phyloP scores from a whole-genome alignment of 73 alveolate species.

The Blepharisma stoltei region DNA sequence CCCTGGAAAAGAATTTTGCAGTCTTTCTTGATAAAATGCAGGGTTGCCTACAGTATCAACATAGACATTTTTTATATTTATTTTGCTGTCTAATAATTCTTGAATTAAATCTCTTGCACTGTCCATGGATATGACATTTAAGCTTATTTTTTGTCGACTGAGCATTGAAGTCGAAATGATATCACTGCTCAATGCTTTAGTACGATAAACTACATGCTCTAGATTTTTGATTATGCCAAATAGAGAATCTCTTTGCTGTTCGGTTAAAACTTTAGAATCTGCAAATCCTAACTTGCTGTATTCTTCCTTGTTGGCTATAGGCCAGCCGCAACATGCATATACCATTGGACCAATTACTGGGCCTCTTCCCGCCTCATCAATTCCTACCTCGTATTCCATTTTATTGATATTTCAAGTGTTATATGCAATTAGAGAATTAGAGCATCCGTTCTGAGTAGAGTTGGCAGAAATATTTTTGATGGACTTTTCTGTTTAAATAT shows the following conservation, averaged over 20 bases:
- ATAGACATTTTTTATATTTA: slow-evolving; percentile 57
- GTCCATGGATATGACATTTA: slow-evolving; percentile 84
- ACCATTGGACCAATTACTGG: slow-evolving; percentile 98
- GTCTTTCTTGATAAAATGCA: slow-evolving; percentile 52
- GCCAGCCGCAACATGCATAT: slow-evolving; percentile 90
- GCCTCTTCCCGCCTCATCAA: slow-evolving; percentile 99
- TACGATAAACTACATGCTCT: slow-evolving; percentile 55
- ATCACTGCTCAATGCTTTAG: slow-evolving; percentile 61
- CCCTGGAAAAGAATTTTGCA: slow-evolving; percentile 38
- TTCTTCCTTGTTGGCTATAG: slow-evolving; percentile 44
- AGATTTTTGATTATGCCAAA: slow-evolving; percentile 54
- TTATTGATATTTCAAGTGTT: background rate
- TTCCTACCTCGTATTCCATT: slow-evolving; percentile 71
- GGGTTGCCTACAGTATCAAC: slow-evolving; percentile 98
- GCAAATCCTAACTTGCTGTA: slow-evolving; percentile 49
- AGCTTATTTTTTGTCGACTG: slow-evolving; percentile 57
- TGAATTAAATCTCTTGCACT: slow-evolving; percentile 82
- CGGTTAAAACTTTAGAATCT: slow-evolving; percentile 85
- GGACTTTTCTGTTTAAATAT: no score
- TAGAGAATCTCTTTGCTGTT: slow-evolving; percentile 71
- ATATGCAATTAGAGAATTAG: no score
- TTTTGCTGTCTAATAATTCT: slow-evolving; percentile 57
- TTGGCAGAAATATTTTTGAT: no score
- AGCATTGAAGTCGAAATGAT: slow-evolving; percentile 69
- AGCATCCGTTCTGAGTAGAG: no score